Base-by-base conservation (phyloP, 2,329 filamentous ascomycete genomes). In the Claviceps quebecensis region DNA sequence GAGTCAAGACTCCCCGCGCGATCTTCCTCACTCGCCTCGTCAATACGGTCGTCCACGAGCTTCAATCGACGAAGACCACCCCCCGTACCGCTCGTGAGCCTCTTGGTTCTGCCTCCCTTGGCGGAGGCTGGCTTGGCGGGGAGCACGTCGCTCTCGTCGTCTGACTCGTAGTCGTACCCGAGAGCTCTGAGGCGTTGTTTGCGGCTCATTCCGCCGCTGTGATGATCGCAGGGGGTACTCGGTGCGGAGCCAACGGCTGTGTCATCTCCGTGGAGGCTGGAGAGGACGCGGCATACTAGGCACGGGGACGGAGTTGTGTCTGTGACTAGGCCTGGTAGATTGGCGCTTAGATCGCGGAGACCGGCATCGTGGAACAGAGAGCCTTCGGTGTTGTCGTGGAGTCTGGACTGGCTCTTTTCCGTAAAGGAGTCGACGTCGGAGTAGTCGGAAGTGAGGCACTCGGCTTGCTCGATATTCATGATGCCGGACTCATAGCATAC, bases 341-440 rank as follows among this genome's bases (percentile, higher is more conserved):
- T 61, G 40, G 59, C 56, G 3, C 67, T 63, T 1, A 56, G 54
- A 13, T 59, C 52, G 0, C 68, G 68, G 39, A 67, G 71, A 0
- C 68, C 65, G 0, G 45, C 50, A 9, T 67, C 61, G 11, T 59
- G 60, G 53, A 71, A 70, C 0, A 71, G 55, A 0, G 71, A 59
- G 4, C 64, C 61, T 46, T 70, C 66, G 43, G 69, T 69, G 19
- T 63, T 69, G 19, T 63, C 62, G 13, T 62, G 61, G 8, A 22
- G 2, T 6, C 34, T 13, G 14, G 40, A 29, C 29, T 17, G 54
- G 9, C 57, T 59, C 56, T 29, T 58, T 44, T 36, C 57, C 11
- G 55, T 59, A 8, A 69, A 60, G 0, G 64, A 67, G 16, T 69
- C 67, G 16, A 62, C 63, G 48, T 71, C 68, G 0, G 57, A 57